These are phyloP conservation scores for Russula compacta DNA, from an alignment of 768 basidiomycete species.

Conservation along the genomic window DNA sequence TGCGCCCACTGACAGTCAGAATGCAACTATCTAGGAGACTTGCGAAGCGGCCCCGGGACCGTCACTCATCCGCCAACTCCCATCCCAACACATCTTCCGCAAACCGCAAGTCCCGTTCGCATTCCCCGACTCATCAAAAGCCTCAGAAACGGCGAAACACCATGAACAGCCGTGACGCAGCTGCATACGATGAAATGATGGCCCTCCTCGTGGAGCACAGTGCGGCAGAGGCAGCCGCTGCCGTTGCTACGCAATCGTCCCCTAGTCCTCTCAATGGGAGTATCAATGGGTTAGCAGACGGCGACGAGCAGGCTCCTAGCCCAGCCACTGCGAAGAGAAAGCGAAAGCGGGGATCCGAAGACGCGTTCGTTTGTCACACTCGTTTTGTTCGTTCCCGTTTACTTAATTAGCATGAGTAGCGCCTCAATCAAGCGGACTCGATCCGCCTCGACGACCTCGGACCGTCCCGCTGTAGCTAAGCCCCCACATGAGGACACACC, in stretches of 20 bases:
- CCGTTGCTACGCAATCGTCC: conserved; percentile 39
- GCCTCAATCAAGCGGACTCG: conserved; percentile 61
- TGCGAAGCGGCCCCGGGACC: conserved; percentile 54
- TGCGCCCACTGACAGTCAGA: conserved; percentile 18
- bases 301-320: conserved; percentile 40
- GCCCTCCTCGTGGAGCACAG: conserved; percentile 49
- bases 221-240: conserved; percentile 65
- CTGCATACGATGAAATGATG: conserved; percentile 73
- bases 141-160: conserved; percentile 87
- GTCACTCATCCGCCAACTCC: conserved; percentile 42
- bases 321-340: conserved; percentile 46
- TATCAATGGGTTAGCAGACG: conserved; percentile 33
- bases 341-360: conserved; percentile 69
- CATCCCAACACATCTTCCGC: conserved; percentile 23
- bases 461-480: conserved; percentile 37
- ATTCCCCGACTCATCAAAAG: conserved; percentile 54
- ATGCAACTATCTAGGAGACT: conserved; percentile 41
- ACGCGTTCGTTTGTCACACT: conserved; percentile 40
- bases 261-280: conserved; percentile 29
- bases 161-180: conserved; percentile 95
- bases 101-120: conserved; percentile 64
- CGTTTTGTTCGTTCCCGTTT: conserved; percentile 10
- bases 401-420: conserved; percentile 26
- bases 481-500: conserved; percentile 38
- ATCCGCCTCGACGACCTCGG: conserved; percentile 65